phyloP scores from a whole-genome alignment of 768 basidiomycete species.

The Russula lepida region DNA sequence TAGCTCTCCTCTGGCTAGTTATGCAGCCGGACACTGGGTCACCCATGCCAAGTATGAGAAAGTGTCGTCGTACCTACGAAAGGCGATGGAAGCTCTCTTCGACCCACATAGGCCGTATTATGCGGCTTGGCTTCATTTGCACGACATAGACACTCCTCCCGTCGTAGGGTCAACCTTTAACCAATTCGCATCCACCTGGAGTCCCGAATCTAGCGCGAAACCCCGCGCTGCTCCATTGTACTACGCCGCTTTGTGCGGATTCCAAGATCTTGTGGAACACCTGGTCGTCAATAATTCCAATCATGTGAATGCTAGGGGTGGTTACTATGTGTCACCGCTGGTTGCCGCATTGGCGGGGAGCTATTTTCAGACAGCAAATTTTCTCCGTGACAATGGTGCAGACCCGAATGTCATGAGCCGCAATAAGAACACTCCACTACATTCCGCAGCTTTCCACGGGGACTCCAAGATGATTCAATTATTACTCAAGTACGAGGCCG shows the following conservation, averaged over 20 bases:
- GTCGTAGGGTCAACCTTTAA: too few relatives aligned
- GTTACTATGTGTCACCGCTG: neutral
- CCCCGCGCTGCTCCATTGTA: neutral
- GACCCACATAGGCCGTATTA: neutral
- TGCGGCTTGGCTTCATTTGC: neutral
- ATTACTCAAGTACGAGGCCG: too few relatives aligned
- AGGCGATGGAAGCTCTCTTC: neutral
- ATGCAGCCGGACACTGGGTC: neutral
- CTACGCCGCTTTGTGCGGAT: neutral
- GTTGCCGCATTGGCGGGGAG: neutral
- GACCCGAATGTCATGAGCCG: neutral
- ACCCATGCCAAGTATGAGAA: neutral
- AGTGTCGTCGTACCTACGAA: neutral
- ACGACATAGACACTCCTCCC: neutral
- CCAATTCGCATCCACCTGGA: too few relatives aligned
- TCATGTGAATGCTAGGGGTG: neutral
- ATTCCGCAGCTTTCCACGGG: neutral
- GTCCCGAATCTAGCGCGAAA: fast-evolving
- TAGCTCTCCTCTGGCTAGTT: neutral
- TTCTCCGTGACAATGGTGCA: neutral
- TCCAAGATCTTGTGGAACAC: neutral
- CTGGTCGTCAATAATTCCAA: neutral
- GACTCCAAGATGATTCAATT: neutral
- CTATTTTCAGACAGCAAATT: neutral
- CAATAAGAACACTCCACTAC: neutral